Base-by-base conservation (phyloP, 2,329 filamentous ascomycete genomes). In the Boeremia exigua region DNA sequence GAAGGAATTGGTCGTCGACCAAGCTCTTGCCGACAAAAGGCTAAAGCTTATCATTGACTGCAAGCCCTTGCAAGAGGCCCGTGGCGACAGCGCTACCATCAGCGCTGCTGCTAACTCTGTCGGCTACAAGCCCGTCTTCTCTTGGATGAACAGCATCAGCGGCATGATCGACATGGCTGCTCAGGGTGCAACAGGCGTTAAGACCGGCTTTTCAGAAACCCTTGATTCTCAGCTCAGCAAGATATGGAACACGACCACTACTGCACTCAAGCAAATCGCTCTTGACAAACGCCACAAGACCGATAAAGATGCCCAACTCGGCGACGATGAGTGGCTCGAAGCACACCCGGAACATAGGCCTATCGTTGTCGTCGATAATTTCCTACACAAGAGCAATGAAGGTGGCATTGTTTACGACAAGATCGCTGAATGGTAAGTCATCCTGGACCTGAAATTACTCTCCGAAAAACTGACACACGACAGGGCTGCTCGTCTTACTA, bases 141-240 rank as follows among this genome's bases (percentile, higher is more conserved):
- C 91, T 0, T 98, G 93, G 91, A 90, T 96, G 78, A 97, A 98
- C 75, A 96, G 88, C 69, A 86, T 98, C 62, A 96, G 91, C 76
- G 96, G 92, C 72, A 86, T 97, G 77, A 82, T 96, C 61, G 95
- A 98, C 66, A 84, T 98, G 33, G 95, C 94, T 19, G 91, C 95
- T 1, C 94, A 97, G 73, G 91, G 93, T 65, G 95, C 95, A 11
- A 96, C 94, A 17, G 94, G 94, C 11, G 90, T 96, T 54, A 97
- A 98, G 77, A 90, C 92, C 6, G 93, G 93, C 7, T 96, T 98
- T 71, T 96, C 91, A 0, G 94, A 97, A 72, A 97, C 92, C 0
- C 80, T 97, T 27, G 94, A 97, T 70, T 88, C 90, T 0, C 93
- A 98, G 67, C 79, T 98, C 14, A 87, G 85, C 72, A 96, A 97